Conservation (phyloP, 306 rosid species). For the Oxytropis ochrocephala region DNA sequence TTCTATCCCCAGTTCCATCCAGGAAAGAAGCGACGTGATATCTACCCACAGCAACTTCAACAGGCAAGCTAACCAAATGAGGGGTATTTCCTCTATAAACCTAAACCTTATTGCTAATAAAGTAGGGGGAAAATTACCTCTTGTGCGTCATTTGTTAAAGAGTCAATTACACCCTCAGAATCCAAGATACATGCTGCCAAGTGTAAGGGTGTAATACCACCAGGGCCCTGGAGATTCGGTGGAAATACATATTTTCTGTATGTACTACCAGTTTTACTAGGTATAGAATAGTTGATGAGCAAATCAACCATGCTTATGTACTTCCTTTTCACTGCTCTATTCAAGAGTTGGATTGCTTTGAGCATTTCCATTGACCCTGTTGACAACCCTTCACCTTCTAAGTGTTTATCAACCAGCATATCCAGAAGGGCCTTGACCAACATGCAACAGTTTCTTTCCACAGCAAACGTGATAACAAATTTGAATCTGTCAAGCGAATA, state of each 20-base stretch:
- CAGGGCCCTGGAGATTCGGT: constrained; percentile 74
- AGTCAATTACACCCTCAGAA: constrained; percentile 64
- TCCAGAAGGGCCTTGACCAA: constrained; percentile 68
- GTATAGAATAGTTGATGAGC: constrained; percentile 53
- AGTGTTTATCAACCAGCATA: constrained; percentile 48
- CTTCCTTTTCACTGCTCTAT: constrained; percentile 77
- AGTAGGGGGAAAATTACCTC: constrained; percentile 44
- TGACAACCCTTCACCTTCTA: constrained; percentile 43
- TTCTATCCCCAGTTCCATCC: too few species aligned
- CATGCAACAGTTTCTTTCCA: constrained; percentile 62
- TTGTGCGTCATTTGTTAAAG: constrained; percentile 69
- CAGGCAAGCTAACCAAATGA: not conserved
- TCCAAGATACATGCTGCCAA: constrained; percentile 72
- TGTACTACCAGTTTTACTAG: constrained; percentile 20
- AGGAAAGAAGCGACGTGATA: too few species aligned
- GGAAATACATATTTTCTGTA: constrained; percentile 55
- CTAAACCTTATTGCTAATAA: not conserved
- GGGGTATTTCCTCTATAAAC: not conserved
- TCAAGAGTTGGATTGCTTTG: constrained; percentile 65
- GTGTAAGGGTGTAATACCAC: constrained; percentile 82
- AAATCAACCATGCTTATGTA: constrained; percentile 61
- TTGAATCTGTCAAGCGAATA: constrained; percentile 64
- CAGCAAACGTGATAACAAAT: constrained; percentile 69
- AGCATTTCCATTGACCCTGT: constrained; percentile 53
- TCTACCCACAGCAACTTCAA: not conserved